These are phyloP conservation scores for Scedosporium dehoogii DNA, from an alignment of 2,329 filamentous ascomycete species.

Conservation along the genomic window DNA sequence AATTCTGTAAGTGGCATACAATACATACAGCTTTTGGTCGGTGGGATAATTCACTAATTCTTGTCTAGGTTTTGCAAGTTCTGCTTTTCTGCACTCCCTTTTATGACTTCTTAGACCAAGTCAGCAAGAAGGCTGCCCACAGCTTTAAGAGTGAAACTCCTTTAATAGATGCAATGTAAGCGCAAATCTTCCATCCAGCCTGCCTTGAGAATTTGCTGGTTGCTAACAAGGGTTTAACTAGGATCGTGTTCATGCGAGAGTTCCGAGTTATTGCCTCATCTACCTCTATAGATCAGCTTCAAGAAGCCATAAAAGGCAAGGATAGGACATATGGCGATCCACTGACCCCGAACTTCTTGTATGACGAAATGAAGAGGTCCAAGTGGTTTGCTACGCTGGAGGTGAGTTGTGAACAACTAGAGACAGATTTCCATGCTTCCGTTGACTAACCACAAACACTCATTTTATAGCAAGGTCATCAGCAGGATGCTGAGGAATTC, in stretches of 20 bases:
- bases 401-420: constrained; percentile 38
- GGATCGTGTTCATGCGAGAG: constrained; percentile 93
- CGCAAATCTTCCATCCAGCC: background rate
- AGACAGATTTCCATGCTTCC: background rate
- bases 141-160: constrained; percentile 95
- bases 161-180: constrained; percentile 84
- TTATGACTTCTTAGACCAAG: constrained; percentile 83
- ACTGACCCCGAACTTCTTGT: constrained; percentile 90
- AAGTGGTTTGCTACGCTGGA: constrained; percentile 88
- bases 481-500: constrained; percentile 97
- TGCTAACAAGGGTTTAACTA: constrained; percentile 22
- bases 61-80: constrained; percentile 74
- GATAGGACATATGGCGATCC: constrained; percentile 85
- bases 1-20: constrained; percentile 65
- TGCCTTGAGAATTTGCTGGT: background rate
- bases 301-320: constrained; percentile 63
- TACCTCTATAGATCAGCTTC: constrained; percentile 61
- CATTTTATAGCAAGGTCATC: constrained; percentile 69
- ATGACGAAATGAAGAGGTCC: constrained; percentile 79
- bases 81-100: constrained; percentile 90
- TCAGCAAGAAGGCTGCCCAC: constrained; percentile 72
- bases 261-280: constrained; percentile 81
- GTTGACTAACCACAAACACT: background rate
- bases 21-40: background rate
- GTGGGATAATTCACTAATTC: constrained; percentile 21